Conservation (phyloP, 1,284 basidiomycete genomes). For the Austroboletus rostrupii region DNA sequence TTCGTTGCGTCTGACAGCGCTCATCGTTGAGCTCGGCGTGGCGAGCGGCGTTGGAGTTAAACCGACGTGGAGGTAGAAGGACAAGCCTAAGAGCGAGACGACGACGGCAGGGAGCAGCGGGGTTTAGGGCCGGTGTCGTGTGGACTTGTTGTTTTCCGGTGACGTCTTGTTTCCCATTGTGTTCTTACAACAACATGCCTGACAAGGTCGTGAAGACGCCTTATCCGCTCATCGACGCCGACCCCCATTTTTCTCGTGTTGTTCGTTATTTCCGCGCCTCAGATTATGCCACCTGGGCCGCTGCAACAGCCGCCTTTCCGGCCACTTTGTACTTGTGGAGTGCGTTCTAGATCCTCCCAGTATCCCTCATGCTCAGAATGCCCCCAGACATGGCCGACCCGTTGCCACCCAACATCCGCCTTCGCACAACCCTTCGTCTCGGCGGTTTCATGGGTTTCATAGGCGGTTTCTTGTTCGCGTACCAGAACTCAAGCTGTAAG, state of each 20-base stretch:
- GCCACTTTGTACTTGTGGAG: constrained; percentile 73
- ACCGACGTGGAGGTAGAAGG: constrained; percentile 8
- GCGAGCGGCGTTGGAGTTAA: constrained; percentile 2
- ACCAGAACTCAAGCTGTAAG: constrained; percentile 85
- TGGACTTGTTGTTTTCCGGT: constrained; percentile 9
- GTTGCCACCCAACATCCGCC: constrained; percentile 29
- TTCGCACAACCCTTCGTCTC: constrained; percentile 31
- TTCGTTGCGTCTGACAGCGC: constrained; percentile 45
- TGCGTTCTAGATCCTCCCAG: constrained; percentile 32
- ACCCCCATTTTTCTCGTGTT: constrained; percentile 89
- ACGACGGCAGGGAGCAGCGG: constrained; percentile 15
- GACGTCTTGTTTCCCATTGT: not conserved
- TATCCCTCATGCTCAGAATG: constrained; percentile 7
- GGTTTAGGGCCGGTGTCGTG: constrained; percentile 29
- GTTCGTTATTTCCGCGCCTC: constrained; percentile 85
- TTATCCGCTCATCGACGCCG: constrained; percentile 86
- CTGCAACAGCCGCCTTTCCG: constrained; percentile 77
- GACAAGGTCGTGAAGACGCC: constrained; percentile 67
- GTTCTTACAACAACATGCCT: constrained; percentile 46
- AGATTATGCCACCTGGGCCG: constrained; percentile 87
- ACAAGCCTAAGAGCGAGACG: constrained; percentile 12
- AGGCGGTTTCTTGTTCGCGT: constrained; percentile 92
- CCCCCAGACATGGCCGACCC: constrained; percentile 45
- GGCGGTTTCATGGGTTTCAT: constrained; percentile 60
- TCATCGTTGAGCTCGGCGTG: constrained; percentile 35